Evolutionary conservation across 192 early-diverging fungal species (phyloP).

Genomic region (Jimgerdemannia lactiflua): DNA sequence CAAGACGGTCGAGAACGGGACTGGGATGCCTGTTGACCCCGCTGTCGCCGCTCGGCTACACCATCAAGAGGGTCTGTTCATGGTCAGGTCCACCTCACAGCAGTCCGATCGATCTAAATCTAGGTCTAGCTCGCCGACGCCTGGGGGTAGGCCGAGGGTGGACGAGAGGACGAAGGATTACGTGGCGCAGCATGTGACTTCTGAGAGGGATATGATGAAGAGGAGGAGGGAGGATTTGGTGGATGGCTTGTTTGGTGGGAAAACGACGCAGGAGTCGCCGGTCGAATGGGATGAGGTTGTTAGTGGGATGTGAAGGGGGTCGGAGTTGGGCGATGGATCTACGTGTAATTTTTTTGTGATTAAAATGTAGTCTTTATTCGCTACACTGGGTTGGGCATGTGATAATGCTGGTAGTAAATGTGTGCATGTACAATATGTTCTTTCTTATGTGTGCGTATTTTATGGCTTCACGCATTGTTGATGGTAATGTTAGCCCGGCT

Average conservation of each 20-base stretch:
- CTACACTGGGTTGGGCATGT: no score
- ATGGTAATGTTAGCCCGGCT: no score
- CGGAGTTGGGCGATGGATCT: no score
- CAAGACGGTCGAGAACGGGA: not conserved
- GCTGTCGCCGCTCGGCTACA: not conserved
- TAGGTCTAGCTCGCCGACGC: not conserved
- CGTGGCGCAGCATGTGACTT: slow-evolving; percentile 27
- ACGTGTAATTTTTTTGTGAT: no score
- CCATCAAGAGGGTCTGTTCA: not conserved
- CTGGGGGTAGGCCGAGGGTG: not conserved
- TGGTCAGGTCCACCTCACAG: not conserved
- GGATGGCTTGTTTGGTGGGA: slow-evolving; percentile 17
- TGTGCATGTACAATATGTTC: no score
- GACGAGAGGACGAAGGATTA: slow-evolving; percentile 1
- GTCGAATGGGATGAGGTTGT: not conserved
- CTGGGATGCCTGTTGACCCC: not conserved
- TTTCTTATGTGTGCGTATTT: no score
- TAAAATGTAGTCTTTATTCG: no score
- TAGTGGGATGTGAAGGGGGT: not conserved
- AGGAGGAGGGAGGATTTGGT: slow-evolving; percentile 25
- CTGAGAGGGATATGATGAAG: slow-evolving; percentile 33
- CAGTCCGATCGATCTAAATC: not conserved
- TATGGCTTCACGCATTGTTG: no score
- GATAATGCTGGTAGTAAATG: no score
- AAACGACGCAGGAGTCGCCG: not conserved